These are phyloP conservation scores for Yamagishiella unicocca DNA, from an alignment of 139 green algal genomes.

Conservation along the genomic window DNA sequence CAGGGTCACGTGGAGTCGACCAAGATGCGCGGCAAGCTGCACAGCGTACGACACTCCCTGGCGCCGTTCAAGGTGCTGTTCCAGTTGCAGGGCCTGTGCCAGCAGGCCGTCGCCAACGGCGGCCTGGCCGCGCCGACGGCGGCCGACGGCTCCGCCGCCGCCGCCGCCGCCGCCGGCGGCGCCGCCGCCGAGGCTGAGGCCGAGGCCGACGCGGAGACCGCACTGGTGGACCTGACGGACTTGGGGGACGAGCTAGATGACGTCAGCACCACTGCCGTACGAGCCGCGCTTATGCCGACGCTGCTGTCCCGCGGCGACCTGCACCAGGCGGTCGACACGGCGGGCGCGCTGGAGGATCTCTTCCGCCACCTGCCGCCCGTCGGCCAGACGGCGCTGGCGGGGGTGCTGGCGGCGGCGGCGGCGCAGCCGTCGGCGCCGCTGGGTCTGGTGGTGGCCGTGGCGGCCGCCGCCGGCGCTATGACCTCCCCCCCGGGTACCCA, in stretches of 20 bases:
- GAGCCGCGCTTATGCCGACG: constrained; percentile 20
- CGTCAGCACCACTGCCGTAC: constrained; percentile 4
- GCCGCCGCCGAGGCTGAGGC: too few relatives aligned
- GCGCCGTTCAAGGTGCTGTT: constrained; percentile 35
- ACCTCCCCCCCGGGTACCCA: too few relatives aligned
- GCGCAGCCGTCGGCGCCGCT: constrained; percentile 39
- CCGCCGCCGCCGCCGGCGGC: background rate
- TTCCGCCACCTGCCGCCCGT: constrained; percentile 17
- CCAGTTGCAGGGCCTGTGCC: constrained; percentile 18
- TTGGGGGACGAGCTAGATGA: constrained; percentile 27
- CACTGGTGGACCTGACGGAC: background rate
- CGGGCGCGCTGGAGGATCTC: constrained; percentile 35
- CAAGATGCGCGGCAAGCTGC: constrained; percentile 24
- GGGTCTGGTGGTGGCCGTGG: constrained; percentile 34
- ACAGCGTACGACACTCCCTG: constrained; percentile 2
- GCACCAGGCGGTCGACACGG: constrained; percentile 39
- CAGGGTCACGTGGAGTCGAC: constrained; percentile 8
- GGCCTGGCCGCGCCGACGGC: too few relatives aligned
- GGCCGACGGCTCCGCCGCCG: background rate
- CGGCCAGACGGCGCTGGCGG: constrained; percentile 26
- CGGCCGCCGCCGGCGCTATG: constrained; percentile 32
- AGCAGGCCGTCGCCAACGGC: background rate
- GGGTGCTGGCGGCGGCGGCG: constrained; percentile 35
- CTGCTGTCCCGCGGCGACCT: constrained; percentile 26
- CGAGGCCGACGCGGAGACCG: too few relatives aligned